Evolutionary conservation across 2,329 filamentous ascomycete genomes (phyloP), one percentile per base, ranked within the genome.

Genomic region (Monilinia vaccinii-corymbosi): DNA sequence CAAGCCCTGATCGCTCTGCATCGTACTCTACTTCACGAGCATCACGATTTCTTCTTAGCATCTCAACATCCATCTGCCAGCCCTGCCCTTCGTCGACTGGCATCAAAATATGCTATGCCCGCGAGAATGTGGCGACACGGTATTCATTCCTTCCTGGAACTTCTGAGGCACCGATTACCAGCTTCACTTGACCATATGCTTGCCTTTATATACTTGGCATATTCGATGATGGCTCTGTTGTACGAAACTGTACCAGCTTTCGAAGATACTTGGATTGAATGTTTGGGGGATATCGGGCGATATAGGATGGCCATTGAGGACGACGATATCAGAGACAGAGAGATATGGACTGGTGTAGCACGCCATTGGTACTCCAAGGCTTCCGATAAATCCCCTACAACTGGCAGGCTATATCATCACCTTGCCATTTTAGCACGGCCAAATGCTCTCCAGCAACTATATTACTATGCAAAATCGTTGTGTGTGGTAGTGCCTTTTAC

Each of bases 241-340:
- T 88, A 91, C 61, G 93, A 97, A 68, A 96, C 89, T 0, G 89
- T 96, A 0, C 85, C 88, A 0, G 79, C 82, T 0, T 97, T 96
- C 65, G 82, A 88, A 56, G 88, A 94, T 60, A 96, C 89, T 0
- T 97, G 93, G 93, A 70, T 64, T 71, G 93, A 97, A 65, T 97
- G 92, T 57, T 75, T 97, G 0, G 93, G 93, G 0, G 92, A 97
- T 69, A 74, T 97, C 0, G 88, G 87, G 0, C 79, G 92, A 23
- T 97, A 95, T 48, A 72, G 80, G 63, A 97, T 97, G 91, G 91
- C 91, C 0, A 91, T 97, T 48, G 92, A 97, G 71, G 88, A 96
- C 45, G 83, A 88, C 31, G 87, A 94, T 63, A 79, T 88, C 23
- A 75, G 81, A 2, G 88, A 93, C 59, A 78, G 68, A 0, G 89